A percentile compares a stretch with the other conserved stretches of the same genome.
Conservation (phyloP, 495 filamentous ascomycete genomes). For the Daldinia vernicosa region DNA sequence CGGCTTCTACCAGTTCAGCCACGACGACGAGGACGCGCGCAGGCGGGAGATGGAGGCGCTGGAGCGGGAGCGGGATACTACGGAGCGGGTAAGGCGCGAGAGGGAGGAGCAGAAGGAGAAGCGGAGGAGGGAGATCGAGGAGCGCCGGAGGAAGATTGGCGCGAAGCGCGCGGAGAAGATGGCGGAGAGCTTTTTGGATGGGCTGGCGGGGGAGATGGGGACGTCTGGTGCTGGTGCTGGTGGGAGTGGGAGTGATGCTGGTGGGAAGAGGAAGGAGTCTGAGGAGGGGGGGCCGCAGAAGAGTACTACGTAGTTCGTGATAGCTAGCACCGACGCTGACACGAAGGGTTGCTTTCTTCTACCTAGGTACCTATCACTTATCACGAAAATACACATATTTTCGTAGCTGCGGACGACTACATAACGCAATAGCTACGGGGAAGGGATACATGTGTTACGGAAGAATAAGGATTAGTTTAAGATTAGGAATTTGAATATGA, state of each 20-base stretch:
- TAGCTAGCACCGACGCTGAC: background rate
- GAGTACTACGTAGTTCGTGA: conserved; percentile 8
- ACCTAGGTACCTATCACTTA: background rate
- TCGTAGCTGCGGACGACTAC: background rate
- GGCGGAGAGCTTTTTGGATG: conserved; percentile 77
- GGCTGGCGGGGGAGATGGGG: conserved; percentile 54
- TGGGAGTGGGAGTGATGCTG: background rate
- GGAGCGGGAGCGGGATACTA: conserved; percentile 69
- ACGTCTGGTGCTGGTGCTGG: conserved; percentile 3
- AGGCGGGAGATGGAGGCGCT: conserved; percentile 79
- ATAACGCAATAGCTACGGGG: too few species aligned
- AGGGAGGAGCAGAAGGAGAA: conserved; percentile 58
- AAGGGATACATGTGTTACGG: too few species aligned
- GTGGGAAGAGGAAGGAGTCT: conserved; percentile 17
- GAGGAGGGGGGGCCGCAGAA: background rate
- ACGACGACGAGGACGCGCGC: conserved; percentile 73
- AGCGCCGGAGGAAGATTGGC: conserved; percentile 58
- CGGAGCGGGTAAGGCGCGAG: conserved; percentile 68
- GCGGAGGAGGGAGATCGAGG: conserved; percentile 56
- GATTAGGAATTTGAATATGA: too few species aligned
- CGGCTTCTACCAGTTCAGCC: conserved; percentile 88
- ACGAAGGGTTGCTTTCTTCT: too few species aligned
- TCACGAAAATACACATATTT: conserved; percentile 12
- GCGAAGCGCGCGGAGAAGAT: conserved; percentile 69
- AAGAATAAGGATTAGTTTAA: too few species aligned